A percentile compares a stretch with the other conserved stretches of the same genome.
Conservation (phyloP, 2,329 filamentous ascomycete species). For the Fusarium sterilihyphosum region DNA sequence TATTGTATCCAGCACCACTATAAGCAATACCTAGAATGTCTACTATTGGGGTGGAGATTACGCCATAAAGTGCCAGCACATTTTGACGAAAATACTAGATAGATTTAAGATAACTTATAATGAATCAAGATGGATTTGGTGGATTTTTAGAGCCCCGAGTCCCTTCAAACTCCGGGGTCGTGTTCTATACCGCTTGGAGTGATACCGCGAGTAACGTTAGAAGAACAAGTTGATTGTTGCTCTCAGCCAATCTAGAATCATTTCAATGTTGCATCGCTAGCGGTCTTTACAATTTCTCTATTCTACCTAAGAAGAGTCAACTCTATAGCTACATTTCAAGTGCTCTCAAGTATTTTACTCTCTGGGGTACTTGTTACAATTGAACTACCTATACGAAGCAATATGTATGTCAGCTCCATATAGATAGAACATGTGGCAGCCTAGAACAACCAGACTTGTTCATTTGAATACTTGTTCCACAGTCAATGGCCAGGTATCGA, state of each 20-base stretch:
- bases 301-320: background rate
- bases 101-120: no score
- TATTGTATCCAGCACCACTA: background rate
- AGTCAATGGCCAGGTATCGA: background rate
- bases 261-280: background rate
- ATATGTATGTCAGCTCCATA: background rate
- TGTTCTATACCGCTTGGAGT: background rate
- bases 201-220: background rate
- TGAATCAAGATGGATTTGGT: no score
- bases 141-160: no score
- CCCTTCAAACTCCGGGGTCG: no score
- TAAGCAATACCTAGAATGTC: no score
- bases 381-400: background rate
- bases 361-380: background rate
- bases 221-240: background rate
- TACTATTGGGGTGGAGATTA: no score
- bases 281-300: accelerated
- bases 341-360: background rate
- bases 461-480: background rate
- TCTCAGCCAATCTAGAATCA: background rate
- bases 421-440: background rate
- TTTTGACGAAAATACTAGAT: no score
- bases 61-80: no score
- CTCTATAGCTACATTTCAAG: no score
- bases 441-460: background rate